Evolutionary conservation across 2,329 filamentous ascomycete genomes (phyloP).

Genomic region (Neurospora crassa): DNA sequence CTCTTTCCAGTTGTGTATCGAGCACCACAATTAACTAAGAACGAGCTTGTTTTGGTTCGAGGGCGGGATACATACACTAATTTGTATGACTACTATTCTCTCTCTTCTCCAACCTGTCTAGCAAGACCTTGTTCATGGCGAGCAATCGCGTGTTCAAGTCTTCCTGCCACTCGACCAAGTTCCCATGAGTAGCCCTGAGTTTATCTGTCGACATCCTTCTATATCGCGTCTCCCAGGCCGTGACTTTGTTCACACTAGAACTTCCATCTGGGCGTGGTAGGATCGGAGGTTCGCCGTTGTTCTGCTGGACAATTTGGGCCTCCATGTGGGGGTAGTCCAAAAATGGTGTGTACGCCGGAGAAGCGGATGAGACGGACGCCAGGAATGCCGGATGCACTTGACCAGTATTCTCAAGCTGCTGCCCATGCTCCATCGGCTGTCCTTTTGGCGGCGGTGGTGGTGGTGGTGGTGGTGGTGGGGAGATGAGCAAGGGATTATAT

Average conservation of each 20-base stretch:
- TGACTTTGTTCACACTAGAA: constrained; percentile 1
- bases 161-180: constrained; percentile 10
- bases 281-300: background rate
- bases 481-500: no score
- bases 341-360: background rate
- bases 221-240: constrained; percentile 9
- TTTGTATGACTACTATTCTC: background rate
- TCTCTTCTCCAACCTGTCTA: background rate
- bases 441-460: background rate
- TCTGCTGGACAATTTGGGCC: background rate
- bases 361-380: background rate
- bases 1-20: background rate
- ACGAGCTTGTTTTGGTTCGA: background rate
- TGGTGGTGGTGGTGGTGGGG: no score
- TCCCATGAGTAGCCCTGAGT: constrained; percentile 5
- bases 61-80: background rate
- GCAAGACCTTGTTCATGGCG: constrained; percentile 10
- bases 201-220: background rate
- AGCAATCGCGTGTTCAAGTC: constrained; percentile 9
- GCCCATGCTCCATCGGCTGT: background rate
- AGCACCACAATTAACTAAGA: background rate
- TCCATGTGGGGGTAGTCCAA: background rate
- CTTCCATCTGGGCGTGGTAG: background rate
- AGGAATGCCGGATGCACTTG: background rate
- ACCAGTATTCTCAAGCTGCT: background rate